Percentiles rank a stretch among this genome's conserved stretches.
These are phyloP conservation scores for Cunninghamia lanceolata DNA, from an alignment of 75 land plant genomes.

Conservation along the genomic window DNA sequence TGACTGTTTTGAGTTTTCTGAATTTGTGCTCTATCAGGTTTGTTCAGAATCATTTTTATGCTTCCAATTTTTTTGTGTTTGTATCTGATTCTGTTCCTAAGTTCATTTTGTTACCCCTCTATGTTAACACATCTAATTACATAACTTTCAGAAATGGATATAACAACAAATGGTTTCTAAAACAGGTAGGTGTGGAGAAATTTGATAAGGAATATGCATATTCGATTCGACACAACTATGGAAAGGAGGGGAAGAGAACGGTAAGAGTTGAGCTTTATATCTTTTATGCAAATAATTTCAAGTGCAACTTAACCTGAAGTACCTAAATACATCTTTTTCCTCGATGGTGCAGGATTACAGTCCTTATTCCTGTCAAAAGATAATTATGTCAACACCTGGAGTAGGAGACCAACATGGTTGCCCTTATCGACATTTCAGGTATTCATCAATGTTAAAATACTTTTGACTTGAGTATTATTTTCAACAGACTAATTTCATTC, in stretches of 20 bases:
- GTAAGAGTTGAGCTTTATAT: conserved; percentile 31
- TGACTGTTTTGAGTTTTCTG: neutral
- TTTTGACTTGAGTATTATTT: neutral
- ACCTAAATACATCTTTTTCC: neutral
- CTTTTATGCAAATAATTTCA: neutral
- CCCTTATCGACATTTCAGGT: conserved; percentile 98
- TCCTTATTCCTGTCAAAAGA: conserved; percentile 92
- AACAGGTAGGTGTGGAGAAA: conserved; percentile 82
- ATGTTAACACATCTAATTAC: neutral
- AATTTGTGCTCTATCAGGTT: neutral
- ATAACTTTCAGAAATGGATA: neutral
- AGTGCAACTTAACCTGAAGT: neutral
- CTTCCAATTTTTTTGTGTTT: neutral
- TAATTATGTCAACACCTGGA: conserved; percentile 87
- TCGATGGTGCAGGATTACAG: conserved; percentile 76
- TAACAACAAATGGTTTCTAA: neutral
- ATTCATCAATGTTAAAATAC: neutral
- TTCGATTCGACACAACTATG: conserved; percentile 86
- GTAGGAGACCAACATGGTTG: conserved; percentile 99
- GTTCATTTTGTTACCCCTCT: neutral
- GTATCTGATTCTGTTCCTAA: neutral
- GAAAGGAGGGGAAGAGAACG: conserved; percentile 91
- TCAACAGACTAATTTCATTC: neutral
- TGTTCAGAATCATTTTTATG: neutral
- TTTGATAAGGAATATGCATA: conserved; percentile 99